Percentiles rank a stretch among this genome's conserved stretches.
phyloP scores from a whole-genome alignment of 106 monocot species.

The Dendrobium chrysotoxum region DNA sequence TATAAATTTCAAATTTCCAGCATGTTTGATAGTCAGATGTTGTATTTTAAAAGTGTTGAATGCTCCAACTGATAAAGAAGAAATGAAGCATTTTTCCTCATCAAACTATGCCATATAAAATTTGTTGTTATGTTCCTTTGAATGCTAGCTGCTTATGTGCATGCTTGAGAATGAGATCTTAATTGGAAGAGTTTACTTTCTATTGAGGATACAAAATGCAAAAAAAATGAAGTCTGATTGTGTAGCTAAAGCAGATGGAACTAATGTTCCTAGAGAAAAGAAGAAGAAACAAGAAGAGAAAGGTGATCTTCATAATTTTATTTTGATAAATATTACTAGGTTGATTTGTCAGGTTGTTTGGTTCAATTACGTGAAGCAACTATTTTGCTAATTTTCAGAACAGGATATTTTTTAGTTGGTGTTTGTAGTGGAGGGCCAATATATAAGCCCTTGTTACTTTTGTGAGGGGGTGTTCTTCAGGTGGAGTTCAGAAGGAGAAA shows the following conservation, averaged over 20 bases:
- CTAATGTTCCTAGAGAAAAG: constrained; percentile 74
- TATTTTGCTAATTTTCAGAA: no score
- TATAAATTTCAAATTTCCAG: not conserved
- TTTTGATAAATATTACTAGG: not conserved
- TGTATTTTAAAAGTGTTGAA: not conserved
- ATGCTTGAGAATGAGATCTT: not conserved
- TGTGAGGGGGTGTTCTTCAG: no score
- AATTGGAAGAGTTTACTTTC: not conserved
- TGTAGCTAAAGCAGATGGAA: constrained; percentile 85
- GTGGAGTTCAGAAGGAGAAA: no score
- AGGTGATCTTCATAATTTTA: constrained; percentile 32
- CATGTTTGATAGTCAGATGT: not conserved
- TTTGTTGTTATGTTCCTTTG: not conserved
- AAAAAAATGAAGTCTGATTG: constrained; percentile 95
- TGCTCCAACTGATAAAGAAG: not conserved
- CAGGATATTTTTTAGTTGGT: no score
- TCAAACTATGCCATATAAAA: not conserved
- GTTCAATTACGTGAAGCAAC: not conserved
- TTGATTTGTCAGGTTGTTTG: not conserved
- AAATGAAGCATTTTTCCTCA: not conserved
- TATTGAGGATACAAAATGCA: constrained; percentile 92
- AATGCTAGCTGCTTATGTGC: not conserved
- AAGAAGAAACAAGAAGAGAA: constrained; percentile 96
- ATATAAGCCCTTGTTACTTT: no score
- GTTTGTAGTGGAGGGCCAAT: no score